A percentile compares a stretch with the other conserved stretches of the same genome.
Evolutionary conservation across 306 rosid species (phyloP).

Genomic region (Ormosia semicastrata): DNA sequence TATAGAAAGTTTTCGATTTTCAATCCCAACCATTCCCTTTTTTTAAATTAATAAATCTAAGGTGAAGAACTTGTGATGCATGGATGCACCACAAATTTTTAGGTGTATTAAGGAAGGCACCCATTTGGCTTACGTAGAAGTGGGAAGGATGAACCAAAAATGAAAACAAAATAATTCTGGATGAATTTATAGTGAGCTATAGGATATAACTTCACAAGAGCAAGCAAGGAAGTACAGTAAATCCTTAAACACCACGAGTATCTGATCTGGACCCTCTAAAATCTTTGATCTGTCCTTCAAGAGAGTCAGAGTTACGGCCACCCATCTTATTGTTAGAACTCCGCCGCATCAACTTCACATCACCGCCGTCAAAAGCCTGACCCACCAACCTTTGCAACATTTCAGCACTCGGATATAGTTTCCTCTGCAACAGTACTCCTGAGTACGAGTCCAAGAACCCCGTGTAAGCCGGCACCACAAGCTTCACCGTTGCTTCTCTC

Average conservation of each 20-base stretch:
- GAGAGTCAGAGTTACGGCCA: slow-evolving; percentile 26
- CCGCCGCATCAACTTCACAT: slow-evolving; percentile 40
- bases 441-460: slow-evolving; percentile 55
- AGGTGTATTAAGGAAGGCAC: no score
- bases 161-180: background rate
- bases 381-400: slow-evolving; percentile 45
- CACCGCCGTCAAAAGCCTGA: slow-evolving; percentile 44
- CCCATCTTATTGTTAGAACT: slow-evolving; percentile 42
- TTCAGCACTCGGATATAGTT: slow-evolving; percentile 48
- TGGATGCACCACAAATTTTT: no score
- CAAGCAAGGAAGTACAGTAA: background rate
- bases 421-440: slow-evolving; percentile 43
- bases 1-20: no score
- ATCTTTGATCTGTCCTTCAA: slow-evolving; percentile 32
- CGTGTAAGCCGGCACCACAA: slow-evolving; percentile 50
- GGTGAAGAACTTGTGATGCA: no score
- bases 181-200: no score
- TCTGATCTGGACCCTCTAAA: slow-evolving; percentile 39
- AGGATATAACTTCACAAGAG: no score
- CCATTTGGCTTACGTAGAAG: no score
- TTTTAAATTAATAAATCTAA: no score
- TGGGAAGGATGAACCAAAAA: no score
- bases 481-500: slow-evolving; percentile 54
- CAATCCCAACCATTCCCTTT: no score
- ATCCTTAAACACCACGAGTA: slow-evolving; percentile 7